phyloP scores from a whole-genome alignment of 768 basidiomycete species.

The Collybia sp. region DNA sequence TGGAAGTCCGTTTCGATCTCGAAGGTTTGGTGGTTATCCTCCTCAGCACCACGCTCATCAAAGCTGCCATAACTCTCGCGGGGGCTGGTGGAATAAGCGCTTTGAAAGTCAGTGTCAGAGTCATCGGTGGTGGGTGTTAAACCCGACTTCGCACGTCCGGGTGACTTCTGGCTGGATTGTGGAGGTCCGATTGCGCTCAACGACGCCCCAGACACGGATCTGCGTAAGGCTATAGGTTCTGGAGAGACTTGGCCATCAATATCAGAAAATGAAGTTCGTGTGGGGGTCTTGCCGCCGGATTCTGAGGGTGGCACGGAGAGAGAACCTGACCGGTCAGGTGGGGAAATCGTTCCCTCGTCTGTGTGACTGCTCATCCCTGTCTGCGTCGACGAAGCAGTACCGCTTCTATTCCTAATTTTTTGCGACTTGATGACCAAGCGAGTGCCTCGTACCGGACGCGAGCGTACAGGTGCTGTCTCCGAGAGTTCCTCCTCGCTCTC shows the following conservation, averaged over 20 bases:
- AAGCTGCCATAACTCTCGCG: slow-evolving; percentile 60
- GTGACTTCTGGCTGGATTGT: slow-evolving; percentile 27
- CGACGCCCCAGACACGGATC: slow-evolving; percentile 14
- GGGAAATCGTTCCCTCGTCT: slow-evolving; percentile 21
- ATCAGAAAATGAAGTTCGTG: slow-evolving; percentile 33
- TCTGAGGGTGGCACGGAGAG: slow-evolving; percentile 26
- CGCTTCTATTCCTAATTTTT: slow-evolving; percentile 49
- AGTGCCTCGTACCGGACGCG: slow-evolving; percentile 34
- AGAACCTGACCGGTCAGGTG: slow-evolving; percentile 18
- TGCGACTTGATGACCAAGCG: slow-evolving; percentile 22
- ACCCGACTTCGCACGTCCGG: slow-evolving; percentile 19
- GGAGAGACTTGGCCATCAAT: slow-evolving; percentile 27
- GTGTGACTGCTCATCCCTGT: slow-evolving; percentile 30
- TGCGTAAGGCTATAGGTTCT: slow-evolving; percentile 13
- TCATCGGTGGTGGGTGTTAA: slow-evolving; percentile 54
- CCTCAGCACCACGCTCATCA: slow-evolving; percentile 25
- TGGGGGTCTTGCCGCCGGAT: slow-evolving; percentile 33
- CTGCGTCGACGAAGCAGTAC: slow-evolving; percentile 60
- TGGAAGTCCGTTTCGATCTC: slow-evolving; percentile 14
- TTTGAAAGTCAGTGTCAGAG: slow-evolving; percentile 84
- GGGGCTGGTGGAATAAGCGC: slow-evolving; percentile 76
- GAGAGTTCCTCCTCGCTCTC: slow-evolving; percentile 59
- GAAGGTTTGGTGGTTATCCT: slow-evolving; percentile 11
- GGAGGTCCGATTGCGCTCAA: slow-evolving; percentile 17
- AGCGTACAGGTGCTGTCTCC: slow-evolving; percentile 36